Evolutionary conservation across 2,329 filamentous ascomycete species (phyloP).

Genomic region (Scytalidium sp.): DNA sequence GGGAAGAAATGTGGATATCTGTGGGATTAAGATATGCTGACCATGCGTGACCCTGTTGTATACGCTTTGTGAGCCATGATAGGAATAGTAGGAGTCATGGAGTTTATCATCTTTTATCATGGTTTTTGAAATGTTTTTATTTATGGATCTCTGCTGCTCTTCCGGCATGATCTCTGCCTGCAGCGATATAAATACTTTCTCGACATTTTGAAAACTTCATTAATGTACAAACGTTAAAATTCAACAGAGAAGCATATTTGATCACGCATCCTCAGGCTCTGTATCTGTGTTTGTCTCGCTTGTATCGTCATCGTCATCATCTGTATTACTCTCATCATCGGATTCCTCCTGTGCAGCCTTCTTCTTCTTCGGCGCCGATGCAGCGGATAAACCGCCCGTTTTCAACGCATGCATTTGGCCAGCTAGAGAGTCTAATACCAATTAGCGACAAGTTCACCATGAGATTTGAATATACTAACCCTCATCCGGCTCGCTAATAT

Average conservation of each 20-base stretch:
- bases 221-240: background rate
- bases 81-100: background rate
- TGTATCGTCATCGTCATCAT: constrained; percentile 61
- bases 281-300: constrained; percentile 69
- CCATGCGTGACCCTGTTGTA: background rate
- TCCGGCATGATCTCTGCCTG: background rate
- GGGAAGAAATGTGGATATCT: constrained; percentile 70
- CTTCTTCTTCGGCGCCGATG: constrained; percentile 52
- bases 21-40: constrained; percentile 68
- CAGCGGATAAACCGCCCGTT: constrained; percentile 51
- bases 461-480: constrained; percentile 55
- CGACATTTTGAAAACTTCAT: background rate
- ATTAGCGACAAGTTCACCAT: constrained; percentile 13
- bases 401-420: constrained; percentile 89
- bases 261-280: constrained; percentile 33
- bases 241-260: constrained; percentile 7
- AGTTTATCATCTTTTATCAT: background rate
- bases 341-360: constrained; percentile 60
- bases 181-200: background rate
- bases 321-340: constrained; percentile 81
- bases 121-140: background rate
- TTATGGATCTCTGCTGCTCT: background rate
- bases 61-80: background rate
- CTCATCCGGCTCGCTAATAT: constrained; percentile 97
- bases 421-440: constrained; percentile 76